Evolutionary conservation across 192 early-diverging fungal species (phyloP), one percentile per base, ranked within the genome.

Genomic region (Coemansia sp.): DNA sequence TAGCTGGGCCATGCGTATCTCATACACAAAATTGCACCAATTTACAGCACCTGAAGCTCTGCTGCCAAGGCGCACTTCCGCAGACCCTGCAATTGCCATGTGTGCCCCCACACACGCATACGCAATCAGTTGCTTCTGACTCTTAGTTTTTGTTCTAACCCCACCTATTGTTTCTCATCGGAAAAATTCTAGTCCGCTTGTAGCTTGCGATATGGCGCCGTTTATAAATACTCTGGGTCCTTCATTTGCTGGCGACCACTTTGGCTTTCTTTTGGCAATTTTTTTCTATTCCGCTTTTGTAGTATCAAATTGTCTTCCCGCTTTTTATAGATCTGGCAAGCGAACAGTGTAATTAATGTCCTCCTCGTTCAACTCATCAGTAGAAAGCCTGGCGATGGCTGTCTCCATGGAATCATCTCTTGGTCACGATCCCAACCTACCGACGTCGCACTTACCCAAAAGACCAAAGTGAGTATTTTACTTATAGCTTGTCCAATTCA

Each of bases 401-500:
- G 67, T 45, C 18, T 45, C 63, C 3, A 59, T 64, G 37, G 67
- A 75, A 9, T 16, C 60, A 5, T 37, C 34, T 14, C 43, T 63
- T 33, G 24, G 45, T 42, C 59, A 58, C 5, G 67, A 65, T 24
- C 8, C 46, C 4, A 35, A 33, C 10, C 38, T 51, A 5, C 14
- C 63, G 33, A 18, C 55, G 7, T 36, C 60, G 43, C 36, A 62
- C 5, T 42, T 55, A 18, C 9, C 56, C 3, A 57, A 31, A 20
- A 66, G 58, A 37, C 71, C 76, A 70, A 79, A 73, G 76, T 73
- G 66, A 55, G 76, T 66, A 18, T 9, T 9, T 18, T 3, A 7
- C 34, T 1, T 62, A 21, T 9, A 13, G 43, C 33, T 59, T 50
- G 33, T 36, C 8, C 9, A 45, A 5, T 20, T 21, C 43, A 18